Percentiles rank a stretch among this genome's conserved stretches.
Conservation (phyloP, 805 yeast genomes). For the Saturnispora besseyi region DNA sequence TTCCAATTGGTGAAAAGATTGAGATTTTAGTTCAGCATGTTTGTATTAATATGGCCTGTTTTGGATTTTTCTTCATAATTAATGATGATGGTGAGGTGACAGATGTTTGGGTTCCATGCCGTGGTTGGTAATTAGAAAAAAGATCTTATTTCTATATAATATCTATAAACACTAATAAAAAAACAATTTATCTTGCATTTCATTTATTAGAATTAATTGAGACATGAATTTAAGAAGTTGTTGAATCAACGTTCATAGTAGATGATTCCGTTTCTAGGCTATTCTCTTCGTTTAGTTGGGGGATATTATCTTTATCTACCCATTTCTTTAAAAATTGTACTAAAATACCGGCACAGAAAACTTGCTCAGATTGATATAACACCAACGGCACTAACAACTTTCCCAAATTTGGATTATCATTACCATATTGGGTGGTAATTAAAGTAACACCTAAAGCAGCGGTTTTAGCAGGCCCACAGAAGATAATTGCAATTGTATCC, state of each 20-base stretch:
- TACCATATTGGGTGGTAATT: conserved; percentile 53
- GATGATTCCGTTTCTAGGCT: neutral
- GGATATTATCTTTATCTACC: neutral
- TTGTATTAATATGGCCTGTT: conserved; percentile 62
- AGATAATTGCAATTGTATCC: conserved; percentile 71
- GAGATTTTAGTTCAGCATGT: conserved; percentile 59
- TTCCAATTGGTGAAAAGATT: conserved; percentile 48
- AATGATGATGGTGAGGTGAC: conserved; percentile 34
- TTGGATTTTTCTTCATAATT: conserved; percentile 46
- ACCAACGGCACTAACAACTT: conserved; percentile 71
- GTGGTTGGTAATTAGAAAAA: conserved; percentile 22
- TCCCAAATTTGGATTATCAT: conserved; percentile 51
- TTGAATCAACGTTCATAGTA: neutral
- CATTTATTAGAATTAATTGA: neutral
- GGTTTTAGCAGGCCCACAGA: conserved; percentile 88
- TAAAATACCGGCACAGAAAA: conserved; percentile 54
- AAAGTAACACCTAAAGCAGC: conserved; percentile 86
- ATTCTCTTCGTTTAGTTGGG: neutral
- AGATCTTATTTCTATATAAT: neutral
- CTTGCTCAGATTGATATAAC: conserved; percentile 79
- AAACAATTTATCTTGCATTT: neutral
- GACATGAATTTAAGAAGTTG: no score
- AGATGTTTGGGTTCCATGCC: conserved; percentile 19
- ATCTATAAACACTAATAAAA: neutral
- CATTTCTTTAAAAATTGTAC: conserved; percentile 4